Evolutionary conservation across 2,329 filamentous ascomycete species (phyloP).

Genomic region (Paecilomyces fulvus): DNA sequence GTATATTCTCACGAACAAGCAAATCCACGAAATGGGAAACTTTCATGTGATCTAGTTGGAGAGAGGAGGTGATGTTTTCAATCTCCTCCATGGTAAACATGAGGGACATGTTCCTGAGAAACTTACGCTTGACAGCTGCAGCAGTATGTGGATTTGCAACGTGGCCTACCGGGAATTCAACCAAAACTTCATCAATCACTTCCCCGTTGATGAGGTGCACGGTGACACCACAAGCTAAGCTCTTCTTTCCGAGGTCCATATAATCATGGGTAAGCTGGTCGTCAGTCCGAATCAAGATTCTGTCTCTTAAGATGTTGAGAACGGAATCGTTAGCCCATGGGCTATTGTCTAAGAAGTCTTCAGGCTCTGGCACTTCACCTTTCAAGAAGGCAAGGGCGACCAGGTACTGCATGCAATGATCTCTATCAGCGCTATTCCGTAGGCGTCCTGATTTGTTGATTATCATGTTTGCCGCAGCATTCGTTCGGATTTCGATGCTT

Average conservation of each 20-base stretch:
- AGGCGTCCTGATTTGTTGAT: conserved; percentile 24
- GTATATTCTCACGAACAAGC: conserved; percentile 12
- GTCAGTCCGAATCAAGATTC: conserved; percentile 18
- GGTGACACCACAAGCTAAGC: conserved; percentile 18
- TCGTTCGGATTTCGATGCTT: conserved; percentile 20
- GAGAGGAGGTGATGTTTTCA: not conserved
- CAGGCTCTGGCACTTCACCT: conserved; percentile 11
- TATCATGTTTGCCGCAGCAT: conserved; percentile 21
- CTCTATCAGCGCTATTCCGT: conserved; percentile 24
- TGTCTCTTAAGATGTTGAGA: conserved; percentile 17
- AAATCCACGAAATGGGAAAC: conserved; percentile 19
- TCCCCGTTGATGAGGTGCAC: conserved; percentile 16
- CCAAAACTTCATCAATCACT: conserved; percentile 18
- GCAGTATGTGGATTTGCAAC: conserved; percentile 9
- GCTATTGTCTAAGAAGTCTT: conserved; percentile 21
- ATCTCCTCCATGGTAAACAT: conserved; percentile 21
- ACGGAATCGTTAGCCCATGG: conserved; percentile 13
- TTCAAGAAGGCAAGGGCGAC: conserved; percentile 26
- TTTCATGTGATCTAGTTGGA: conserved; percentile 1
- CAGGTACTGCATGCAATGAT: conserved; percentile 29
- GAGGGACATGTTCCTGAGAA: conserved; percentile 11
- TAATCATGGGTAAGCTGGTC: conserved; percentile 22
- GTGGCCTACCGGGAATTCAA: conserved; percentile 31
- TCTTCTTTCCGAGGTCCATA: conserved; percentile 16
- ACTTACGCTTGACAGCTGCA: conserved; percentile 11